Conservation (phyloP, 257 asterid genomes). For the Lycium barbarum region DNA sequence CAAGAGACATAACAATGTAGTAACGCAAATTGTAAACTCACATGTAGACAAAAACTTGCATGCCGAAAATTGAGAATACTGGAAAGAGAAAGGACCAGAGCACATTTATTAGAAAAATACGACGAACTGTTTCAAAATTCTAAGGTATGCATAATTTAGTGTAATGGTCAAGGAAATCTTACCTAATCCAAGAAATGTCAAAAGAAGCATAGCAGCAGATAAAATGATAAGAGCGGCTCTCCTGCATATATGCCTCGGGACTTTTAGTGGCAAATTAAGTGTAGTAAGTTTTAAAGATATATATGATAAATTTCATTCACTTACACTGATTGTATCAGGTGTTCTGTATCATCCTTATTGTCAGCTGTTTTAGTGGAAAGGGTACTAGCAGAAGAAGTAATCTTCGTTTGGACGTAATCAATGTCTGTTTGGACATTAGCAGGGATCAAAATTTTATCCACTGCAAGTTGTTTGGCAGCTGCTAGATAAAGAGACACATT, state of each 20-base stretch:
- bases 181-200: conserved; percentile 90
- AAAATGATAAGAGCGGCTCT: conserved; percentile 80
- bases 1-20: not conserved
- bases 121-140: not conserved
- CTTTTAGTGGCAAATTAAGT: not conserved
- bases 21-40: conserved; percentile 27
- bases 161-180: conserved; percentile 6
- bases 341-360: conserved; percentile 59
- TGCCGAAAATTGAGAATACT: conserved; percentile 50
- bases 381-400: conserved; percentile 70
- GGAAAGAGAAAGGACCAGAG: conserved; percentile 16
- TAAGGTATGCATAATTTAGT: not conserved
- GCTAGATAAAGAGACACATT: conserved; percentile 34
- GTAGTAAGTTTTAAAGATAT: not conserved
- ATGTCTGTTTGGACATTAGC: conserved; percentile 72
- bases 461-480: conserved; percentile 47
- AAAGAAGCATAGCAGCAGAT: conserved; percentile 78
- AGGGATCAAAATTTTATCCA: conserved; percentile 68
- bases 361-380: conserved; percentile 62
- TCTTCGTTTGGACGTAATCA: conserved; percentile 63
- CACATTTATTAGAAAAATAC: not conserved
- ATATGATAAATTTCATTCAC: conserved; percentile 25
- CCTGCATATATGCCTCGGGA: conserved; percentile 55
- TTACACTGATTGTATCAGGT: conserved; percentile 64
- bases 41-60: conserved; percentile 43